These are phyloP conservation scores for Podospora didyma DNA, from an alignment of 495 filamentous ascomycete genomes.

Conservation along the genomic window DNA sequence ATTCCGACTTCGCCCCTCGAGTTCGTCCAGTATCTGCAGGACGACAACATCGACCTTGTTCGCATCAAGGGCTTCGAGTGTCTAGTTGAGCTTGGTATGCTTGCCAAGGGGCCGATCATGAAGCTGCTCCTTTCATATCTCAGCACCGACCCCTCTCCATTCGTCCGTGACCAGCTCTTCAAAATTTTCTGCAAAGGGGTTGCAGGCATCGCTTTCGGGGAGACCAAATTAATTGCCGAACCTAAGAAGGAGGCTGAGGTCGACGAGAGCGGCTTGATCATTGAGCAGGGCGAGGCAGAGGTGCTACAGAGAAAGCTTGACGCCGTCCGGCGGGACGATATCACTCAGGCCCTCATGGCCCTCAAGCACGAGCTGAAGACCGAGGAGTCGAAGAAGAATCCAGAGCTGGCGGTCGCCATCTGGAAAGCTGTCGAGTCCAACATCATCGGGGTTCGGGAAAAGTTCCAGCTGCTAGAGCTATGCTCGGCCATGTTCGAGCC, in stretches of 20 bases:
- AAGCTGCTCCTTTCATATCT: conserved; percentile 67
- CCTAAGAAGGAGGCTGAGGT: conserved; percentile 19
- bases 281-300: conserved; percentile 63
- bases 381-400: conserved; percentile 59
- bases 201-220: conserved; percentile 76
- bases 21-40: conserved; percentile 75
- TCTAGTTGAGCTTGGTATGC: conserved; percentile 71
- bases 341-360: conserved; percentile 69
- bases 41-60: conserved; percentile 73
- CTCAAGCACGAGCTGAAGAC: conserved; percentile 47
- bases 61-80: conserved; percentile 79
- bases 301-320: conserved; percentile 65
- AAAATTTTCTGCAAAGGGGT: conserved; percentile 65
- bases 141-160: conserved; percentile 75
- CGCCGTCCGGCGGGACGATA: conserved; percentile 67
- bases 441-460: conserved; percentile 61
- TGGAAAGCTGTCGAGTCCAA: conserved; percentile 75
- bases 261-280: conserved; percentile 62
- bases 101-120: conserved; percentile 58
- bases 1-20: conserved; percentile 58
- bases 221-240: conserved; percentile 35
- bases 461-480: conserved; percentile 72
- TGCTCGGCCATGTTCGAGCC: conserved; percentile 70
- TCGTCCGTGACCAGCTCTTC: conserved; percentile 67
- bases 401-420: conserved; percentile 61